These are phyloP conservation scores for Yarrowia keelungensis DNA, from an alignment of 805 yeast genomes.

Conservation along the genomic window DNA sequence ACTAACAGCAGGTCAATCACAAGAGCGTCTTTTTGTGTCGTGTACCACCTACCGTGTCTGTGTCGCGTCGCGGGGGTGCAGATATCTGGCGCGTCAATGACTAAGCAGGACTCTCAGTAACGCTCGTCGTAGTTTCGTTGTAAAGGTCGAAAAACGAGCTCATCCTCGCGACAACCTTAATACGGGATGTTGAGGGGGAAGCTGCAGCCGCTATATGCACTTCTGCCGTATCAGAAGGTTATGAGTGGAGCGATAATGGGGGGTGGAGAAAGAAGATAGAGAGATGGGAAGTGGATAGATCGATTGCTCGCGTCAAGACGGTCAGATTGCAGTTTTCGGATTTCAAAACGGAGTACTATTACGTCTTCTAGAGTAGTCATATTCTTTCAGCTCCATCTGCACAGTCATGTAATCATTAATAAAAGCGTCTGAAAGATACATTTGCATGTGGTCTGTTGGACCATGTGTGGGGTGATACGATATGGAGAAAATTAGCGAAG, in stretches of 20 bases:
- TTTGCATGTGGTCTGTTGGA: no score
- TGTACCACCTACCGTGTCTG: background rate
- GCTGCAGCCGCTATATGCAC: constrained; percentile 29
- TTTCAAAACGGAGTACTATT: no score
- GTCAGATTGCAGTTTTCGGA: no score
- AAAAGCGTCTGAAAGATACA: no score
- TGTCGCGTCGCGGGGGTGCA: constrained; percentile 3
- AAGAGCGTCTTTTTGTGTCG: background rate
- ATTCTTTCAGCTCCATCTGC: no score
- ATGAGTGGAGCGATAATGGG: background rate
- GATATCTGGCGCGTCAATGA: background rate
- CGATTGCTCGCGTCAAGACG: no score
- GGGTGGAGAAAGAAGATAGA: background rate
- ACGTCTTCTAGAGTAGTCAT: no score
- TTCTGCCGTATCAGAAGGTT: constrained; percentile 23
- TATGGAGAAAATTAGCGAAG: no score
- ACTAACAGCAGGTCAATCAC: no score
- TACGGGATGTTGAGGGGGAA: constrained; percentile 28
- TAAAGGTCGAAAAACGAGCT: background rate
- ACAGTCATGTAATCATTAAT: no score
- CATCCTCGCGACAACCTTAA: constrained; percentile 19
- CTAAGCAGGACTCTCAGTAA: background rate
- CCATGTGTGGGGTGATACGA: no score
- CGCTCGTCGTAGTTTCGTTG: background rate
- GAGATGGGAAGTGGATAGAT: no score